Base-by-base conservation (phyloP, 139 green algal genomes). In the Tetradesmus obliquus region DNA sequence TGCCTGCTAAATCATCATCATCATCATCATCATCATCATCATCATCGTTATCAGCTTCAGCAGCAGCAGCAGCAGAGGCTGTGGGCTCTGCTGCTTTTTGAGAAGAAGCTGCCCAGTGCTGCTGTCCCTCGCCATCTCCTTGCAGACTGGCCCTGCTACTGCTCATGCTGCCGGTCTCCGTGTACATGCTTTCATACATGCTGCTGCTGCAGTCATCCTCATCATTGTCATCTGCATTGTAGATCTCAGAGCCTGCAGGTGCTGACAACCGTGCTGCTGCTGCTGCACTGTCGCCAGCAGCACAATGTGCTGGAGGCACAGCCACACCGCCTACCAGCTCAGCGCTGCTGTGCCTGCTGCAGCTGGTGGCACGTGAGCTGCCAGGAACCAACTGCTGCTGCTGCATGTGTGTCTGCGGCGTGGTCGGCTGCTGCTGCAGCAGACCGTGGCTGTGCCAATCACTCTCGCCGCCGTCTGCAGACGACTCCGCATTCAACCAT, bases 331-430 rank as follows among this genome's bases (percentile, higher is more conserved):
- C 58, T 32, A 10, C 12, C n/a, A 88, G 24, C 24, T 88, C 58
- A 60, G n/a, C 32, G 58, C n/a, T 88, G 84, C 24, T 57, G 57
- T 20, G 13, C 82, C 84, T 88, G 84, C 84, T 79, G 84, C 57
- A 80, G 84, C 84, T n/a, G 58, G 60, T 20, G 22, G 57, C 51
- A 9, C 4, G 17, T 6, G 84, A 20, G 58, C 57, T 88, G 58
- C 84, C 55, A 1, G 4, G 32, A 8, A 1, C 84, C 84, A 13
- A 24, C 24, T 22, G 58, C 57, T 79, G 57, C 32, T 88, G 84
- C 17, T 55, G 80, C 55, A n/a, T 58, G 54, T 32, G 83, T 24
- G 83, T 74, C 20, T 72, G 83, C 20, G 83, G 55, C 55, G 66
- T 76, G 13, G 66, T 76, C 12, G 66, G 66, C 66, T 76, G 66